Base-by-base conservation (phyloP, 345 rosid genomes). In the Kandelia obovata region DNA sequence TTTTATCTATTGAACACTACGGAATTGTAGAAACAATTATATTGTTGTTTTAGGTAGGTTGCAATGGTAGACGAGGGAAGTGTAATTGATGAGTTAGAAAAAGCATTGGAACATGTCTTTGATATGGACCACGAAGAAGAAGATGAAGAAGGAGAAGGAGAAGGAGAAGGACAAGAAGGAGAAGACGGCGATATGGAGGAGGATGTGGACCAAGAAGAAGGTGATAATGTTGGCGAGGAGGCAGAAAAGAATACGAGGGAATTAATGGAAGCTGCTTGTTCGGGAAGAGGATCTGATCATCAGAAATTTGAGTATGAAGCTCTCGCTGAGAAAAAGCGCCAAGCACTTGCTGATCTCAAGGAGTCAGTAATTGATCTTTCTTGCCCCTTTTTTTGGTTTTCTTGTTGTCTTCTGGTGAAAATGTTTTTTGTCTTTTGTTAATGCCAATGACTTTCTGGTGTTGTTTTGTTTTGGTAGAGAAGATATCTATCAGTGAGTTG, bases 241-340 rank as follows among this genome's bases (percentile, higher is more conserved):
- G 81, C 75, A 0, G 87, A 76, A 37, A 73, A 65, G 62, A 61
- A 83, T 63, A 75, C 82, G 0, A 30, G 78, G 28, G 83, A 75
- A 49, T 79, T 73, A 62, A 58, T 69, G 19, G 79, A 80, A 34
- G 74, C 59, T 53, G 71, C 77, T 27, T 73, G 71, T n/a, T 68
- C 77, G 0, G 82, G 79, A 4, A 72, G 73, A 55, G 76, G 74
- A 65, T 53, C 67, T 35, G 65, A 78, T 59, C 78, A 81, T 61
- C 86, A 80, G 17, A 13, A 13, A 25, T 87, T 86, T 30, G 84
- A 88, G 47, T 89, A 90, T 66, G 93, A 87, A 74, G 92, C 88
- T 55, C 83, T 87, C 35, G 98, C 96, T 3, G 86, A 83, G 77
- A 89, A 79, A 77, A 93, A 89, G 75, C 93, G 96, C 43, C 85